Evolutionary conservation across 306 rosid species (phyloP).

Genomic region (Cicer arietinum): DNA sequence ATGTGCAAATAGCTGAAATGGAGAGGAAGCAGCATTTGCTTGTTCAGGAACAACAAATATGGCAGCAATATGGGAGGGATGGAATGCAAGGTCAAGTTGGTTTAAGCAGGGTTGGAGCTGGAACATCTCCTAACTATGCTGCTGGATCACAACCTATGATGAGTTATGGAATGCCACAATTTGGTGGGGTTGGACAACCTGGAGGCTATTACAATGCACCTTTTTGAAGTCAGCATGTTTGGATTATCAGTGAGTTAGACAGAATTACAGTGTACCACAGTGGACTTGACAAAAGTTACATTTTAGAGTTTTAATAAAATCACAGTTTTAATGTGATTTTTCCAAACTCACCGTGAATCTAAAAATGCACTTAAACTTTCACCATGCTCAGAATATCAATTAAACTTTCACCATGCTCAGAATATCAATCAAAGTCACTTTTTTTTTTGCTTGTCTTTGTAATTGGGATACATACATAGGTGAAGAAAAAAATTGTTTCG

Average conservation of each 20-base stretch:
- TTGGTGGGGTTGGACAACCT: constrained; percentile 56
- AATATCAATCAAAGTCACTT: background rate
- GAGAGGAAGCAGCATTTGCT: constrained; percentile 84
- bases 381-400: no score
- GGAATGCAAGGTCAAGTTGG: constrained; percentile 87
- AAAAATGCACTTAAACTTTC: no score
- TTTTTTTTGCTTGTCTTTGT: background rate
- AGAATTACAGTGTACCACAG: no score
- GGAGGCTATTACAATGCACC: constrained; percentile 70
- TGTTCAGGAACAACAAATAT: constrained; percentile 71
- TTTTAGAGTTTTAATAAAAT: no score
- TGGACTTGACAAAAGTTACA: no score
- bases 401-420: no score
- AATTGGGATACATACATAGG: constrained; percentile 8
- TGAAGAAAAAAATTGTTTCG: constrained; percentile 7
- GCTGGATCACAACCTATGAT: constrained; percentile 60
- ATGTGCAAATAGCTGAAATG: constrained; percentile 87
- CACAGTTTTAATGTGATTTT: no score
- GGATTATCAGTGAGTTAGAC: background rate
- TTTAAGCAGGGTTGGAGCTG: constrained; percentile 55
- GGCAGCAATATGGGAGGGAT: constrained; percentile 80
- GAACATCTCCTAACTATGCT: no score
- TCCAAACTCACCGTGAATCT: no score
- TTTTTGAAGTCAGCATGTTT: constrained; percentile 35
- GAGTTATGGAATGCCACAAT: constrained; percentile 74